Percentiles rank a stretch among this genome's conserved stretches.
Conservation (phyloP, 495 filamentous ascomycete species). For the Penicillium coffeae region DNA sequence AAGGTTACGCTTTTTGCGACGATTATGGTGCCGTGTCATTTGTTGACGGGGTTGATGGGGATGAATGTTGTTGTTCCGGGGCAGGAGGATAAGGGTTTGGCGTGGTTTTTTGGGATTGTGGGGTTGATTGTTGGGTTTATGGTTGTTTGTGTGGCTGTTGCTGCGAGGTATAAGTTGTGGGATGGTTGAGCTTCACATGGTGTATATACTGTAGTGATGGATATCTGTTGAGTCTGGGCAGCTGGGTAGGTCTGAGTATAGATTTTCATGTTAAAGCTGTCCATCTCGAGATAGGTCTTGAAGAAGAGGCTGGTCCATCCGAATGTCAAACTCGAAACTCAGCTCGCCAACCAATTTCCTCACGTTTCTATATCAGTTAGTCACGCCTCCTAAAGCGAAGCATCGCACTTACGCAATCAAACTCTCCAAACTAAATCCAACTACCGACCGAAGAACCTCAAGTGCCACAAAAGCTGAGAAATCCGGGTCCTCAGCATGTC, state of each 20-base stretch:
- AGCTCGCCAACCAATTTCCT: constrained; percentile 69
- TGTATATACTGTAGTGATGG: neutral
- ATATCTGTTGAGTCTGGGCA: too few species aligned
- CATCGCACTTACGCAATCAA: constrained; percentile 42
- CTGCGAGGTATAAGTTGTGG: constrained; percentile 26
- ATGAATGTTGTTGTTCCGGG: constrained; percentile 93
- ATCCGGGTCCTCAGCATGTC: constrained; percentile 64
- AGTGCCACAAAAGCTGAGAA: constrained; percentile 71
- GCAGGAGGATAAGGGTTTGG: constrained; percentile 45
- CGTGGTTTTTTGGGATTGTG: constrained; percentile 75
- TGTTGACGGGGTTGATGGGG: constrained; percentile 87
- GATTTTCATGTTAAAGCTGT: too few species aligned
- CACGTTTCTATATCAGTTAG: constrained; percentile 38
- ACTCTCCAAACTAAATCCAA: constrained; percentile 59
- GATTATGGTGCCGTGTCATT: constrained; percentile 86
- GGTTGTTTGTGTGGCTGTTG: constrained; percentile 40
- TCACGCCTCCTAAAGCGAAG: neutral
- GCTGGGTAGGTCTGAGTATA: neutral
- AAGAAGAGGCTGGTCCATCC: too few species aligned
- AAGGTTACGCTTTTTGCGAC: constrained; percentile 93
- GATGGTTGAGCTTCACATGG: neutral
- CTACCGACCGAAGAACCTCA: constrained; percentile 63
- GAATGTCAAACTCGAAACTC: constrained; percentile 59
- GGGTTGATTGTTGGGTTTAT: constrained; percentile 59
- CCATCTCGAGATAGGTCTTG: neutral